Evolutionary conservation across 805 yeast species (phyloP).

Genomic region (Yarrowia divulgata): DNA sequence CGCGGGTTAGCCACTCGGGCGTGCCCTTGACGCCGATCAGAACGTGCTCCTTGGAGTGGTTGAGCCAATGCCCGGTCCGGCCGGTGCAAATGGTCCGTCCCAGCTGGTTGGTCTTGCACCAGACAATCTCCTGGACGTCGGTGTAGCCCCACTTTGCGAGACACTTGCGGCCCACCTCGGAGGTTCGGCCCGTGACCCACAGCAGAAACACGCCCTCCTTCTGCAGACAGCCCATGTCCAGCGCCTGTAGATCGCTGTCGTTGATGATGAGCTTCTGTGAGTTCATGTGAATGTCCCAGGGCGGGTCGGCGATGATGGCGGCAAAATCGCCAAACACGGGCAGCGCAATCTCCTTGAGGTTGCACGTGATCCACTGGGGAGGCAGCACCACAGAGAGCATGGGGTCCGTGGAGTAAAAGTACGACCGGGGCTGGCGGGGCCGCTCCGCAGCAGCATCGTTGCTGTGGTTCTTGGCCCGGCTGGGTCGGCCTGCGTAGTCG

Average conservation of each 20-base stretch:
- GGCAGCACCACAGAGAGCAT: slow-evolving; percentile 34
- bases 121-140: slow-evolving; percentile 78
- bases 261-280: slow-evolving; percentile 76
- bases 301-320: slow-evolving; percentile 85
- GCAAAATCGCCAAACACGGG: slow-evolving; percentile 77
- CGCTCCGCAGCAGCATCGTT: neutral
- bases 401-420: slow-evolving; percentile 17
- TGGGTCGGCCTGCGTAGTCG: neutral
- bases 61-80: slow-evolving; percentile 95
- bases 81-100: slow-evolving; percentile 92
- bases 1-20: slow-evolving; percentile 71
- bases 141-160: slow-evolving; percentile 82
- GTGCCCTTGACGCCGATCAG: slow-evolving; percentile 85
- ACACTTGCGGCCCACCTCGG: slow-evolving; percentile 84
- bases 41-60: slow-evolving; percentile 91
- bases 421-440: neutral
- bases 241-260: slow-evolving; percentile 71
- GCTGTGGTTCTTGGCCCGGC: neutral
- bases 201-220: slow-evolving; percentile 82
- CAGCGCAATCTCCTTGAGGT: slow-evolving; percentile 77
- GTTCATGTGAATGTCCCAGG: slow-evolving; percentile 96
- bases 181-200: slow-evolving; percentile 96
- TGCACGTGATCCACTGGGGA: slow-evolving; percentile 89
- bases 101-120: slow-evolving; percentile 91
- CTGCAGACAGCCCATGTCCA: slow-evolving; percentile 74